Conservation (phyloP, 2,329 filamentous ascomycete species). For the Microcyclospora tardicrescens region DNA sequence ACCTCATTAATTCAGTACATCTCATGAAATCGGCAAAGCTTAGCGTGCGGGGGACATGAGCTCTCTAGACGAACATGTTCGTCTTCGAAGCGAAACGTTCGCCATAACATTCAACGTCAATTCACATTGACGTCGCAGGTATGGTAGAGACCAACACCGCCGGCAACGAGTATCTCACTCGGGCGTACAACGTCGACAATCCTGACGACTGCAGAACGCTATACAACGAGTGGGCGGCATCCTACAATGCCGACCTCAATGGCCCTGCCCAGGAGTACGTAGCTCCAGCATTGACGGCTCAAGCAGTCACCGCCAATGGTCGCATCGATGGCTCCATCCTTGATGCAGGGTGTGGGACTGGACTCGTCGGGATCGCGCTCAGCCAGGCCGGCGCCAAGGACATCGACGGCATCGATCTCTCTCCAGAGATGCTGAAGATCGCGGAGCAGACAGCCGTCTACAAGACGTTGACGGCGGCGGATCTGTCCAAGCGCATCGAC, state of each 20-base stretch:
- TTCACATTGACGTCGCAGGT: no score
- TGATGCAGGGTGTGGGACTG: conserved; percentile 46
- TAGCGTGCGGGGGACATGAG: no score
- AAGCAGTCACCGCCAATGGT: conserved; percentile 16
- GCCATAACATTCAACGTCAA: no score
- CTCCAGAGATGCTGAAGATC: conserved; percentile 40
- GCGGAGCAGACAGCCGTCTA: conserved; percentile 39
- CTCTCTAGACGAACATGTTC: no score
- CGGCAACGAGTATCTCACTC: conserved; percentile 15
- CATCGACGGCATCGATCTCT: conserved; percentile 43
- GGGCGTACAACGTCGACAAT: conserved; percentile 25
- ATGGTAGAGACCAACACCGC: no score
- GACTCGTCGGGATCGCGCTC: conserved; percentile 39
- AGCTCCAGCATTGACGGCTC: conserved; percentile 28
- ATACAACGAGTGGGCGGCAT: conserved; percentile 36
- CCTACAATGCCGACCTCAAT: conserved; percentile 31
- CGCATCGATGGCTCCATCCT: conserved; percentile 26
- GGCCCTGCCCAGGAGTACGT: conserved; percentile 20
- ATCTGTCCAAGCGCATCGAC: conserved; percentile 35
- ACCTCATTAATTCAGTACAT: no score
- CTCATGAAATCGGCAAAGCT: no score
- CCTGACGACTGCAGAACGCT: conserved; percentile 27
- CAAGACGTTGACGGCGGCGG: conserved; percentile 30
- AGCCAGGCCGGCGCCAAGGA: conserved; percentile 29
- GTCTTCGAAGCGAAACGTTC: no score